phyloP scores from a whole-genome alignment of 805 yeast genomes.

The Candida peoriensis region DNA sequence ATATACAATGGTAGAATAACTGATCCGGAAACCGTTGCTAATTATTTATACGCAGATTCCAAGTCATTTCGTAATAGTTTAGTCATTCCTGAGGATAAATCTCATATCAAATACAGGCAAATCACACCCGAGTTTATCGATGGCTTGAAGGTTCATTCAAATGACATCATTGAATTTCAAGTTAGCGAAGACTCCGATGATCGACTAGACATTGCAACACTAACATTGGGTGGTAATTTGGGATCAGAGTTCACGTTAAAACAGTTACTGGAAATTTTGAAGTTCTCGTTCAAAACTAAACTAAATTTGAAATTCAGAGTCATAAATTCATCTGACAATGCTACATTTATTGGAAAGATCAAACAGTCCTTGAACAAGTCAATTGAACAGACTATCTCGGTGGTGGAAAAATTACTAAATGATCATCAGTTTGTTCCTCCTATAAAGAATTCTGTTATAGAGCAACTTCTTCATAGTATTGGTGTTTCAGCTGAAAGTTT shows the following conservation, averaged over 20 bases:
- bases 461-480: constrained; percentile 25
- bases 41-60: constrained; percentile 39
- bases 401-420: constrained; percentile 9
- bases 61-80: constrained; percentile 39
- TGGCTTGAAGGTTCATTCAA: constrained; percentile 1
- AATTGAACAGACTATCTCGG: constrained; percentile 10
- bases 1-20: constrained; percentile 23
- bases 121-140: constrained; percentile 14
- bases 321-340: constrained; percentile 23
- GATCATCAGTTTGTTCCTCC: constrained; percentile 11
- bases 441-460: constrained; percentile 6
- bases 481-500: constrained; percentile 33
- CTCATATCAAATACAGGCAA: constrained; percentile 26
- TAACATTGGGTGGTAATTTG: constrained; percentile 61
- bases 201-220: constrained; percentile 25
- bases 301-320: constrained; percentile 35
- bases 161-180: constrained; percentile 20
- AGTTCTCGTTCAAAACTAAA: constrained; percentile 20
- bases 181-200: constrained; percentile 7
- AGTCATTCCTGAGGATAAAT: constrained; percentile 44
- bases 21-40: constrained; percentile 26
- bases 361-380: constrained; percentile 15
- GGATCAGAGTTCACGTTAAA: constrained; percentile 29
- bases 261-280: constrained; percentile 39
- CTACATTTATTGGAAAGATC: constrained; percentile 16